Evolutionary conservation across 2,329 filamentous ascomycete genomes (phyloP).

Genomic region (Pochonia chlamydosporia): DNA sequence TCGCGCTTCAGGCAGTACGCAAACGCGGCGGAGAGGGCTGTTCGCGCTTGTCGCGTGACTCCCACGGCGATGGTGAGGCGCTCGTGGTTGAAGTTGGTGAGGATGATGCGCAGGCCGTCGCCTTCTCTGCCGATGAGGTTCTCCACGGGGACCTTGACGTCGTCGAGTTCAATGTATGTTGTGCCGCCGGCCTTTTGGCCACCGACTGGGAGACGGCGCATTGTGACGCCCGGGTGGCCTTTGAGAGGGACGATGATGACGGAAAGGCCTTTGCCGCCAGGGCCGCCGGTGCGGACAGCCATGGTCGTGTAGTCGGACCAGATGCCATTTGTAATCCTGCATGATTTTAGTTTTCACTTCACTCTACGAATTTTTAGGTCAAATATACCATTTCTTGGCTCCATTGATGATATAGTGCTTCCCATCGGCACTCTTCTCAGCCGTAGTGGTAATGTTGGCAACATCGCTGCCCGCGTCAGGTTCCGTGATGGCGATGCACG

Average conservation of each 20-base stretch:
- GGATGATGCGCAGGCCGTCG: conserved; percentile 50
- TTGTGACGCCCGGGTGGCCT: conserved; percentile 38
- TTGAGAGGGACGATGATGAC: conserved; percentile 56
- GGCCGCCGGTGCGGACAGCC: conserved; percentile 53
- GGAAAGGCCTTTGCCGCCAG: conserved; percentile 48
- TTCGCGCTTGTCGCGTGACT: conserved; percentile 50
- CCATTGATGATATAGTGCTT: conserved; percentile 56
- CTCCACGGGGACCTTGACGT: conserved; percentile 44
- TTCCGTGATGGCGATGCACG: conserved; percentile 61
- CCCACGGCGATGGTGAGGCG: conserved; percentile 51
- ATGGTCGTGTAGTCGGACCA: conserved; percentile 58
- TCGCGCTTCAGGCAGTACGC: conserved; percentile 44
- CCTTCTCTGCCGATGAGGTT: conserved; percentile 43
- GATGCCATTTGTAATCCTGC: conserved; percentile 50
- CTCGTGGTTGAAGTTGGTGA: conserved; percentile 54
- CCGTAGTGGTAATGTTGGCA: conserved; percentile 56
- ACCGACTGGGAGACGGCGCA: conserved; percentile 54
- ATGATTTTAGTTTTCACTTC: not conserved
- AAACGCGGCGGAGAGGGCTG: conserved; percentile 47
- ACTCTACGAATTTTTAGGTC: not conserved
- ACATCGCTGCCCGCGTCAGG: conserved; percentile 58
- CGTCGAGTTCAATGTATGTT: conserved; percentile 49
- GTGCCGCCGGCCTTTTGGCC: conserved; percentile 60
- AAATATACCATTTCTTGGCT: conserved; percentile 55
- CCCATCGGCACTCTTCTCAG: conserved; percentile 36